Evolutionary conservation across 345 rosid species (phyloP).

Genomic region (Mercurialis annua): DNA sequence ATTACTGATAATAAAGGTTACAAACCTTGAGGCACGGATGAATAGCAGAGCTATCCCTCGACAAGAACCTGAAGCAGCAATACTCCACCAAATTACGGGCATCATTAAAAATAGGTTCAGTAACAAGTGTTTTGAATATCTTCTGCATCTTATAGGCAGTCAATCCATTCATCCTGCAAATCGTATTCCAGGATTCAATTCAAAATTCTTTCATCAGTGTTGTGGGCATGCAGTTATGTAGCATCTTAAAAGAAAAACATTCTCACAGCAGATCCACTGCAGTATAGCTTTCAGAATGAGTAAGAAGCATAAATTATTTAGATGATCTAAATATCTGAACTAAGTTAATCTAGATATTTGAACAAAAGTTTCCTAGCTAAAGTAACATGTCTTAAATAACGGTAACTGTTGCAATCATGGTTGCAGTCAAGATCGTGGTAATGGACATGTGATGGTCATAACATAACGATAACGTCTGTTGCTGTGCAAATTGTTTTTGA

Average conservation of each 20-base stretch:
- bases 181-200: constrained; percentile 40
- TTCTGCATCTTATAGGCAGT: constrained; percentile 80
- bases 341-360: too few species aligned
- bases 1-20: constrained; percentile 1
- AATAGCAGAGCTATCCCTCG: constrained; percentile 68
- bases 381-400: too few species aligned
- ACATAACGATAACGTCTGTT: too few species aligned
- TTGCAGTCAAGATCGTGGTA: too few species aligned
- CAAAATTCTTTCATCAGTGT: constrained; percentile 30
- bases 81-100: constrained; percentile 83
- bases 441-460: too few species aligned
- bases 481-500: too few species aligned
- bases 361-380: too few species aligned
- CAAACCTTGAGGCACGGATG: constrained; percentile 87
- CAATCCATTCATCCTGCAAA: constrained; percentile 91
- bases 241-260: neutral
- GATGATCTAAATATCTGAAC: neutral
- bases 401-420: too few species aligned
- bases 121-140: constrained; percentile 76
- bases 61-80: constrained; percentile 89
- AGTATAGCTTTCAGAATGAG: neutral
- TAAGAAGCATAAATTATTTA: neutral
- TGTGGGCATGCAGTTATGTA: neutral
- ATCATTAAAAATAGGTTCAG: constrained; percentile 51
- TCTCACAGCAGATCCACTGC: neutral